Conservation (phyloP, 306 rosid genomes). For the Glycine soja region DNA sequence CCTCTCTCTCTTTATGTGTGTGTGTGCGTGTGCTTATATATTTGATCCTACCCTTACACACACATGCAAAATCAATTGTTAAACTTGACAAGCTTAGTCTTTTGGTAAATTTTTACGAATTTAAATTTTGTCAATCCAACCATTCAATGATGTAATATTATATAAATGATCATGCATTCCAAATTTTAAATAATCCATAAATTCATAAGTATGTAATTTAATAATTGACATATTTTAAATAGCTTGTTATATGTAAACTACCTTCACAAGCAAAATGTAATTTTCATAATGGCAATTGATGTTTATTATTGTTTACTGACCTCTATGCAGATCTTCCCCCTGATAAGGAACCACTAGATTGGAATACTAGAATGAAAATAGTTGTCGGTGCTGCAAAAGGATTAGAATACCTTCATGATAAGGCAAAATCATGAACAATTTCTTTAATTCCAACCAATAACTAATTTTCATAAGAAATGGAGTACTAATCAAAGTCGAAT, state of each 20-base stretch:
- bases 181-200: background rate
- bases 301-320: slow-evolving; percentile 24
- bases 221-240: background rate
- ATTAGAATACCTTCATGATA: slow-evolving; percentile 86
- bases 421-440: no score
- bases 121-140: background rate
- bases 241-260: background rate
- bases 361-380: slow-evolving; percentile 93
- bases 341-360: slow-evolving; percentile 83
- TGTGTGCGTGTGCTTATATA: no score
- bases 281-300: slow-evolving; percentile 3
- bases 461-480: no score
- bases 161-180: background rate
- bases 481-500: no score
- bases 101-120: background rate
- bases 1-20: no score
- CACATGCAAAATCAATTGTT: background rate
- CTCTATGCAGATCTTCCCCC: slow-evolving; percentile 73
- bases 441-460: no score
- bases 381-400: slow-evolving; percentile 95
- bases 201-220: background rate
- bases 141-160: background rate
- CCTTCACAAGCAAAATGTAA: background rate
- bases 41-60: background rate
- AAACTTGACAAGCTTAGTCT: background rate